A percentile compares a stretch with the other conserved stretches of the same genome.
phyloP scores from a whole-genome alignment of 305 asterid genomes.

The Petunia hybrid region DNA sequence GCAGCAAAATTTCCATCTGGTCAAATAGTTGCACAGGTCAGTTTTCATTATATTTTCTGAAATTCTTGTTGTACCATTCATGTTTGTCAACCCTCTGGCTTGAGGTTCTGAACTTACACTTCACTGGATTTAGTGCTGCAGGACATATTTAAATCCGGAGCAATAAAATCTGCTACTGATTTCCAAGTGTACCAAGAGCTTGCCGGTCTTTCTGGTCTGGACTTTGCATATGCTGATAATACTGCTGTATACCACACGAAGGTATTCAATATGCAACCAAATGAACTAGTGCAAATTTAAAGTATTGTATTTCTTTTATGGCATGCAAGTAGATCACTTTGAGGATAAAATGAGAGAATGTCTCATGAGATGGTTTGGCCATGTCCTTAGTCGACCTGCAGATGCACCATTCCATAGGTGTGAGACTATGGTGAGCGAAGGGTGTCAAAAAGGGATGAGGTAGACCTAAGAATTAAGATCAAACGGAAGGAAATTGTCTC shows the following conservation, averaged over 20 bases:
- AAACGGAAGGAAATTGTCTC: too few species aligned
- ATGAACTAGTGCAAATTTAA: neutral
- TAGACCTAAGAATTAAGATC: too few species aligned
- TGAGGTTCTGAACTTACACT: slow-evolving; percentile 39
- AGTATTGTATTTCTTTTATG: neutral
- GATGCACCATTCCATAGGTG: too few species aligned
- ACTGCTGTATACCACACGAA: slow-evolving; percentile 97
- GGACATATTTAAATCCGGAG: slow-evolving; percentile 93
- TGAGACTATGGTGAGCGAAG: too few species aligned
- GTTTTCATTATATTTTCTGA: slow-evolving; percentile 29
- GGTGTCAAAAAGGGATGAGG: too few species aligned
- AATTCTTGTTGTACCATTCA: neutral
- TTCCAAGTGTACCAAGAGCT: slow-evolving; percentile 95
- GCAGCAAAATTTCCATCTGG: slow-evolving; percentile 94
- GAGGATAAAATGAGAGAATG: too few species aligned
- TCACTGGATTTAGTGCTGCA: slow-evolving; percentile 47
- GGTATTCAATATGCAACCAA: slow-evolving; percentile 49
- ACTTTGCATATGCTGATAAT: slow-evolving; percentile 83
- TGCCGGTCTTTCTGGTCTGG: slow-evolving; percentile 96
- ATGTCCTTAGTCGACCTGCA: too few species aligned
- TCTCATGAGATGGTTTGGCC: too few species aligned
- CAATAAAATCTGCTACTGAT: slow-evolving; percentile 93
- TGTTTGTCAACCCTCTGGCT: neutral
- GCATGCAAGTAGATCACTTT: neutral
- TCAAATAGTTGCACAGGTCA: slow-evolving; percentile 84